Base-by-base conservation (phyloP, 2,329 filamentous ascomycete species). In the Moelleriella libera region DNA sequence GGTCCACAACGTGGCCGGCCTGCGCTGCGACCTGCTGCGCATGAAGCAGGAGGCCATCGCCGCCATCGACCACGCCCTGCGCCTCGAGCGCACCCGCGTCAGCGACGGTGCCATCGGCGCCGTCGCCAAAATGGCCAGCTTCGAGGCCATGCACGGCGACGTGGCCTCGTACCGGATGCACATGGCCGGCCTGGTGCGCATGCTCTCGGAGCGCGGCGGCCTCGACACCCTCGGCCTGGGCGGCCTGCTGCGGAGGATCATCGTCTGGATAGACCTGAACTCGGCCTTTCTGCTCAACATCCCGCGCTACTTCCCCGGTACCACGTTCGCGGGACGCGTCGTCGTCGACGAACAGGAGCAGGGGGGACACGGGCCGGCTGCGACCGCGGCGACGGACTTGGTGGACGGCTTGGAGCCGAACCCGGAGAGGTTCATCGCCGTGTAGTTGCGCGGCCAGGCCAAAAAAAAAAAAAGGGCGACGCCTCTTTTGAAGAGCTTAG, bases 61-160 rank as follows among this genome's bases (percentile, higher is more conserved):
- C 21, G 60, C 64, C 34, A 68, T 74, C 56, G 71, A 70, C 49
- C 50, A 58, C 5, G 59, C 60, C 8, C 57, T 72, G 31, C 53
- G 53, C n/a, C 54, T 60, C 41, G 54, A 30, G 2, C 9, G 43
- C 12, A 51, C 43, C 5, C 52, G 53, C 5, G 55, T 64, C 6
- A 65, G 58, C 50, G 69, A 74, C 52, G 64, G 64, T 11, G 50
- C 72, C 32, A 64, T 74, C 45, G 68, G 66, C 7, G 70, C 71
- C 3, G 68, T 72, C 4, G 68, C 68, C 34, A 70, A 71, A 51
- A 70, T 75, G 69, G 71, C 70, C 8, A 68, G 66, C 50, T 75
- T 71, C 54, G 72, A 75, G 53, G 69, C 70, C n/a, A 67, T 73
- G 50, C 72, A 68, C 51, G 70, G 71, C 28, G 61, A 64, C 21